These are phyloP conservation scores for Angophora floribunda DNA, from an alignment of 345 rosid genomes.

Conservation along the genomic window DNA sequence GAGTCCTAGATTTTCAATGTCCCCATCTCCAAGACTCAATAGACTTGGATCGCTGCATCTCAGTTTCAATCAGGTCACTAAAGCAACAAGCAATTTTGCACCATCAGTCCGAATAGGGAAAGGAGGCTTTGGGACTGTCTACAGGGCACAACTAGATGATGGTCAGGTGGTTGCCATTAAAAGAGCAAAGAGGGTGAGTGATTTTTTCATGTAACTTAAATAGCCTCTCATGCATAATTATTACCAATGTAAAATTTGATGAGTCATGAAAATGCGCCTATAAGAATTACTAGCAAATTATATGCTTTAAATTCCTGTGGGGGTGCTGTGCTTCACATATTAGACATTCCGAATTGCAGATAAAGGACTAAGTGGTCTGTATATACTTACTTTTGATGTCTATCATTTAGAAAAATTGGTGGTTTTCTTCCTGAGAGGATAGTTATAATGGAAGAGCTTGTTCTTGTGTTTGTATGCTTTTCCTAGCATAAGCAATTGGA, in stretches of 20 bases:
- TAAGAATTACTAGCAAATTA: neutral
- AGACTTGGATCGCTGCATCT: conserved; percentile 70
- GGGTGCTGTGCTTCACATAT: neutral
- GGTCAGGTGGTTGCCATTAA: conserved; percentile 84
- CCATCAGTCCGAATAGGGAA: conserved; percentile 51
- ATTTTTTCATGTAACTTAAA: neutral
- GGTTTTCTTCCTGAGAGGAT: neutral
- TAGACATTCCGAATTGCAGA: neutral
- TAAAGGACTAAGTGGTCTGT: neutral
- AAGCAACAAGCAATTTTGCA: conserved; percentile 71
- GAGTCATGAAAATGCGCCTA: neutral
- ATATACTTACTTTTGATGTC: neutral
- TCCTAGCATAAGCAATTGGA: neutral
- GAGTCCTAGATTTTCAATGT: conserved; percentile 72
- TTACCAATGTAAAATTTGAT: neutral
- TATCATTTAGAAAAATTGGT: neutral
- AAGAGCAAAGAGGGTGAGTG: conserved; percentile 80
- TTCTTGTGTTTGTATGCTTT: neutral
- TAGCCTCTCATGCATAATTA: neutral
- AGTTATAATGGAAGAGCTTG: neutral
- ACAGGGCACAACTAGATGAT: conserved; percentile 56
- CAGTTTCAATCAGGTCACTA: conserved; percentile 35
- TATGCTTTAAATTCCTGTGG: neutral
- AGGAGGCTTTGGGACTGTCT: conserved; percentile 91
- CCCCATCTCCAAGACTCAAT: conserved; percentile 70